A percentile compares a stretch with the other conserved stretches of the same genome.
Evolutionary conservation across 106 monocot genomes (phyloP).

Genomic region (Chionographis japonica): DNA sequence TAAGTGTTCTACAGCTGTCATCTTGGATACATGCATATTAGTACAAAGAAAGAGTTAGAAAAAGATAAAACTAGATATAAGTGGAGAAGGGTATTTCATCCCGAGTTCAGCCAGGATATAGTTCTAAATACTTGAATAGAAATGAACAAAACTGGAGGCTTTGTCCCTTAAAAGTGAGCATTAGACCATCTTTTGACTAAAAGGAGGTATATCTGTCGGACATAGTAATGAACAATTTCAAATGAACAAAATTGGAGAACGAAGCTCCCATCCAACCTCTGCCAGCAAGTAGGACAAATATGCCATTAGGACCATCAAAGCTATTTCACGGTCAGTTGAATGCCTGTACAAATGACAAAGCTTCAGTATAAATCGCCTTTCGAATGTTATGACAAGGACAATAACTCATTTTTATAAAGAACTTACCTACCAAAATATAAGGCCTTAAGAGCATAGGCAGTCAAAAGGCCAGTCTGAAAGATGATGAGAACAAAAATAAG

Average conservation of each 20-base stretch:
- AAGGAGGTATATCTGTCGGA: no score
- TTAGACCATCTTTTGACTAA: no score
- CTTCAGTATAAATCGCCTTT: slow-evolving; percentile 3
- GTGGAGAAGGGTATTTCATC: no score
- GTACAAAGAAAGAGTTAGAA: no score
- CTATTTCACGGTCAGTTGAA: slow-evolving; percentile 85
- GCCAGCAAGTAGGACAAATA: slow-evolving; percentile 87
- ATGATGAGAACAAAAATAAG: slow-evolving; percentile 8
- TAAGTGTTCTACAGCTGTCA: no score
- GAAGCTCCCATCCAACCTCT: slow-evolving; percentile 45
- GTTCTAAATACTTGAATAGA: no score
- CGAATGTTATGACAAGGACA: background rate
- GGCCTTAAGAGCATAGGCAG: slow-evolving; percentile 64
- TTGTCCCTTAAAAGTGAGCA: no score
- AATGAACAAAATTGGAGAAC: background rate
- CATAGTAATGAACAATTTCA: no score
- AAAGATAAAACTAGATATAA: no score
- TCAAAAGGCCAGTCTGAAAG: slow-evolving; percentile 67
- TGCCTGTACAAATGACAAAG: slow-evolving; percentile 40
- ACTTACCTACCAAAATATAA: slow-evolving; percentile 78
- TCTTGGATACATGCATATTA: no score
- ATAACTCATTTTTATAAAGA: background rate
- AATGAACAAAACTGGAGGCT: no score
- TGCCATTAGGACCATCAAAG: slow-evolving; percentile 78
- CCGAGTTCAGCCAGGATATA: no score